These are phyloP conservation scores for Maudiozyma turicensis DNA, from an alignment of 805 yeast species.

Conservation along the genomic window DNA sequence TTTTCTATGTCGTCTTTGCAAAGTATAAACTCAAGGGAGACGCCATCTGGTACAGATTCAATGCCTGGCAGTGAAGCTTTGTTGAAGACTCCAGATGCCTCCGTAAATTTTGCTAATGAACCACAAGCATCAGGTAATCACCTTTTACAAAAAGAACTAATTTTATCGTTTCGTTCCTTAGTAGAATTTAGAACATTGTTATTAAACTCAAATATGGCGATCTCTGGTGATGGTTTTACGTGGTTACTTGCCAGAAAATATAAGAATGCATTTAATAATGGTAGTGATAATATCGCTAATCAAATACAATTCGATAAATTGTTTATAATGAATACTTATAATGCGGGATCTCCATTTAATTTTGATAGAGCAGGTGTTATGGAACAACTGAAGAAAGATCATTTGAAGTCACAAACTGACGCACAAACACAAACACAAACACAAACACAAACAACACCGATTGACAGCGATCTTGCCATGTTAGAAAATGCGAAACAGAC, in stretches of 20 bases:
- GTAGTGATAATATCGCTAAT: slow-evolving; percentile 1
- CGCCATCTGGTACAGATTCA: slow-evolving; percentile 6
- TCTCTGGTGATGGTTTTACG: slow-evolving; percentile 83
- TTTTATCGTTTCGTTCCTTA: slow-evolving; percentile 58
- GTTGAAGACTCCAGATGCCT: slow-evolving; percentile 36
- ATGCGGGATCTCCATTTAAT: slow-evolving; percentile 76
- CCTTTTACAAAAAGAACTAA: slow-evolving; percentile 2
- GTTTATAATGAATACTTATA: slow-evolving; percentile 73
- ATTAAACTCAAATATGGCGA: slow-evolving; percentile 54
- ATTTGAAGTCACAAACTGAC: neutral
- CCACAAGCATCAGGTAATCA: neutral
- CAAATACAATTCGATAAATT: slow-evolving; percentile 35
- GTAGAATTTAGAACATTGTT: slow-evolving; percentile 66
- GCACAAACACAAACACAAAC: slow-evolving; percentile 2
- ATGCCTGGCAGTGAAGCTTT: slow-evolving; percentile 16
- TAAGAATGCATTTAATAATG: slow-evolving; percentile 3
- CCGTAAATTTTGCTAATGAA: slow-evolving; percentile 21
- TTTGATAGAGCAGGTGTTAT: slow-evolving; percentile 34
- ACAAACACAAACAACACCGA: slow-evolving; percentile 1
- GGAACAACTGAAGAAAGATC: slow-evolving; percentile 10
- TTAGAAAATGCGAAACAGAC: slow-evolving; percentile 34
- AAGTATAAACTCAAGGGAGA: slow-evolving; percentile 6
- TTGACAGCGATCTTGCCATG: neutral
- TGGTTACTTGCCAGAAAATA: slow-evolving; percentile 65
- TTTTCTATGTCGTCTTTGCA: slow-evolving; percentile 31